Evolutionary conservation across 805 yeast species (phyloP), one percentile per base, ranked within the genome.

Genomic region (Pichia heedii): DNA sequence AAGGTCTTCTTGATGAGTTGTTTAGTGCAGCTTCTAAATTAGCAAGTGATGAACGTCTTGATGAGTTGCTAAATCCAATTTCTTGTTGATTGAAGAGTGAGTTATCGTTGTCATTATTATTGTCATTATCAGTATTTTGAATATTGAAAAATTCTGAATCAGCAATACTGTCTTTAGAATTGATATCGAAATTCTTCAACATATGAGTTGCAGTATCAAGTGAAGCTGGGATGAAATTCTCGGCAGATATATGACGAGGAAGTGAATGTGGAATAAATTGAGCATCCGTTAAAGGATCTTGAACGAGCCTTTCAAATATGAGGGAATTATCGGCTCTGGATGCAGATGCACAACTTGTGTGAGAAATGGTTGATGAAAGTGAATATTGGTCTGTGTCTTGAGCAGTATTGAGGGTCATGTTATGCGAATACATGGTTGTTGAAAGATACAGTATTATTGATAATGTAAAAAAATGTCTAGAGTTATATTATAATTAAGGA

Each of bases 241-340:
- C 81, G 9, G 67, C 61, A 30, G 72, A 66, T 42, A 65, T 57
- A 47, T 63, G 67, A 40, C 65, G 50, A 26, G 67, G 67, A n/a
- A 62, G 44, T 6, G 60, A 54, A 39, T 50, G 41, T 2, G 57
- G 57, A n/a, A 55, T 45, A 2, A 61, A 56, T 48, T 56, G 59
- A 36, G 58, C 45, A 43, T 58, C 58, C 40, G 61, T 50, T 36
- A 65, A 51, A 9, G 77, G 77, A 48, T 79, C 84, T 55, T 80
- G 83, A 9, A 80, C 86, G 39, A 74, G 69, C 44, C 86, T 68
- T 52, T 80, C 88, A 55, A 77, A 83, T 54, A 81, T 81, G 55
- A 73, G 56, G 15, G 81, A 75, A 24, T 61, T 50, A 36, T 51
- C 40, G 18, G 50, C 26, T 19, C 22, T 34, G 39, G 49, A 30